Evolutionary conservation across 1,139 yeast species (phyloP), one percentile per base, ranked within the genome.

Genomic region (Nakaseomyces delphensis): DNA sequence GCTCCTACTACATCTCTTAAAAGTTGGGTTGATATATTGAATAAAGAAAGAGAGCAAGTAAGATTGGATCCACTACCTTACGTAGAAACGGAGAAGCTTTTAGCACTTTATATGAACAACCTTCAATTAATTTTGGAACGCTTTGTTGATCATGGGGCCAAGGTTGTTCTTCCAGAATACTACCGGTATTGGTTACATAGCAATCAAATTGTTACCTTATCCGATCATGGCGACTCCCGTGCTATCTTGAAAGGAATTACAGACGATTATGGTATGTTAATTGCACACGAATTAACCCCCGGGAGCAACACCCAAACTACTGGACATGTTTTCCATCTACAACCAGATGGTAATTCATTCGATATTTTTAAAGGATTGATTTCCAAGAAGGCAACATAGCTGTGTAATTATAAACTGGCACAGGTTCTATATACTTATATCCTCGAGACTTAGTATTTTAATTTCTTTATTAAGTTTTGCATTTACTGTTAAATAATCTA

Each of bases 331-430:
- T 78, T 73, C 51, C 83, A 85, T 53, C 66, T 93, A 39, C 97
- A 87, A 60, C 98, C 99, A 0, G 98, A 93, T 60, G 98, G 98
- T 0, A 93, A 93, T 60, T 85, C 96, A 2, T 93, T 93, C 59
- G 98, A 93, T 59, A 89, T 93, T 70, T 83, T 91, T 67, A 83
- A 76, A 54, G 97, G 98, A 0, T 68, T 93, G 49, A 82, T 93
- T n/a, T 83, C 86, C 46, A 78, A 74, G 53, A 81, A 79, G 58
- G 37, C 18, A 10, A 20, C 27, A 4, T 33, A 28, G 10, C 5
- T 10, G 25, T 23, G 25, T 7, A 7, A n/a, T n/a, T n/a, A n/a
- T n/a, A n/a, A n/a, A n/a, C n/a, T n/a, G n/a, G n/a, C n/a, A n/a
- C n/a, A n/a, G n/a, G n/a, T n/a, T n/a, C n/a, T n/a, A n/a, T n/a